These are phyloP conservation scores for Cystobasidium slooffiae DNA, from an alignment of 1,284 basidiomycete genomes.

Conservation along the genomic window DNA sequence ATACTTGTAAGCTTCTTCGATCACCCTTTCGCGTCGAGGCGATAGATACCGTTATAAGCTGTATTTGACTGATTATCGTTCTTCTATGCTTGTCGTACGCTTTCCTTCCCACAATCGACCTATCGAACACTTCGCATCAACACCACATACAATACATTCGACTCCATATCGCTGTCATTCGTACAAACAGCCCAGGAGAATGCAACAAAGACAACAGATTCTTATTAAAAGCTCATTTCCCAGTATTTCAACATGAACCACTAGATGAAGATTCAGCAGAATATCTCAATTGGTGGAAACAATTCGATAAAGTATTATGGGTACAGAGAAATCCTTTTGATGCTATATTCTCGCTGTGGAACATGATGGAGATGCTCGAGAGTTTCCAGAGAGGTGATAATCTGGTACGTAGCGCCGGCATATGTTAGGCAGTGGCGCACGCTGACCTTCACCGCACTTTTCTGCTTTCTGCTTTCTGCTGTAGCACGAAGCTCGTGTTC, in stretches of 20 bases:
- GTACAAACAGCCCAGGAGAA: slow-evolving; percentile 19
- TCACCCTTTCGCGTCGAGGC: neutral
- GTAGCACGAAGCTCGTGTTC: slow-evolving; percentile 25
- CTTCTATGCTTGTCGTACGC: neutral
- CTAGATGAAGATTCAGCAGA: slow-evolving; percentile 18
- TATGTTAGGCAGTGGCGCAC: neutral
- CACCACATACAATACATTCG: neutral
- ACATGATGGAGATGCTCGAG: slow-evolving; percentile 37
- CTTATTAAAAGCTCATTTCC: slow-evolving; percentile 30
- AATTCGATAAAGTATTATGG: slow-evolving; percentile 25
- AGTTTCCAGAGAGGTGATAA: slow-evolving; percentile 28
- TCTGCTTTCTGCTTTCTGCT: neutral
- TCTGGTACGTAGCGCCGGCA: slow-evolving; percentile 11
- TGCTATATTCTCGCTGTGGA: slow-evolving; percentile 34
- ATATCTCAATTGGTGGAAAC: slow-evolving; percentile 21
- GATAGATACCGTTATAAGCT: neutral
- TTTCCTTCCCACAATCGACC: no score
- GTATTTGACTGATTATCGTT: neutral
- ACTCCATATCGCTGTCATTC: neutral
- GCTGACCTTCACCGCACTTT: neutral
- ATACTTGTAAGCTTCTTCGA: slow-evolving; percentile 16
- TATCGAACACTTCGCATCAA: neutral
- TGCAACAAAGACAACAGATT: slow-evolving; percentile 25
- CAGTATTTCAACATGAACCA: slow-evolving; percentile 29
- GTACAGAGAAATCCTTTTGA: slow-evolving; percentile 34